Percentiles rank a stretch among this genome's conserved stretches.
Evolutionary conservation across 345 rosid genomes (phyloP).

Genomic region (Citrus cavaleriei): DNA sequence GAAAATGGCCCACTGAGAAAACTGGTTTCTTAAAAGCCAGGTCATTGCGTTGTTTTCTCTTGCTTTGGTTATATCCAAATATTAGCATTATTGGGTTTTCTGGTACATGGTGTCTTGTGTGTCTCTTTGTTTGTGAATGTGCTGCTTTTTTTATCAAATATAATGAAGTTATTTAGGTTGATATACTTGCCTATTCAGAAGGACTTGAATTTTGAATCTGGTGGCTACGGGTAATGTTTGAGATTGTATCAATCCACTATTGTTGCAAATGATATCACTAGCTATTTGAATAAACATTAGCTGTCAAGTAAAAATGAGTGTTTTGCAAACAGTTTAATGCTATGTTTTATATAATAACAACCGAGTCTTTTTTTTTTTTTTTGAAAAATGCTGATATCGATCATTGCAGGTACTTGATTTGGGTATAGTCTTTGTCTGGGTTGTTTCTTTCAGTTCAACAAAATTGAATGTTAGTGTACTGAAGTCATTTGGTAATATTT

Average conservation of each 20-base stretch:
- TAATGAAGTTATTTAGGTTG: not conserved
- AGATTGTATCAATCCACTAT: not conserved
- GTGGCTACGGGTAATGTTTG: not conserved
- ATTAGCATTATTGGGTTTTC: not conserved
- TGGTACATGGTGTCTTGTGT: not conserved
- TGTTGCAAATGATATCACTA: not conserved
- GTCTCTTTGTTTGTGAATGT: not conserved
- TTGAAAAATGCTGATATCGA: not conserved
- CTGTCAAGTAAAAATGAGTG: not conserved
- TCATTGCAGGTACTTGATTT: not conserved
- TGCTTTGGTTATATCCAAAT: not conserved
- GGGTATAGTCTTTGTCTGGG: not conserved
- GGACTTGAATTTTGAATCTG: not conserved
- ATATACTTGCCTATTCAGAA: not conserved
- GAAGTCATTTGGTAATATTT: too few species aligned
- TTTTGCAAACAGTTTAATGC: not conserved
- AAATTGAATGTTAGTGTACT: too few species aligned
- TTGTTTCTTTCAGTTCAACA: not conserved
- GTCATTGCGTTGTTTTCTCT: not conserved
- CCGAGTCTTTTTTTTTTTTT: not conserved
- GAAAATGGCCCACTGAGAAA: conserved; percentile 18
- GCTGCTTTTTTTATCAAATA: not conserved
- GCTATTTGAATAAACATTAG: not conserved
- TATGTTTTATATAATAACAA: not conserved
- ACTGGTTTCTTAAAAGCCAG: not conserved